Conservation (phyloP, 2,329 filamentous ascomycete genomes). For the Lasiodiplodia sp. region DNA sequence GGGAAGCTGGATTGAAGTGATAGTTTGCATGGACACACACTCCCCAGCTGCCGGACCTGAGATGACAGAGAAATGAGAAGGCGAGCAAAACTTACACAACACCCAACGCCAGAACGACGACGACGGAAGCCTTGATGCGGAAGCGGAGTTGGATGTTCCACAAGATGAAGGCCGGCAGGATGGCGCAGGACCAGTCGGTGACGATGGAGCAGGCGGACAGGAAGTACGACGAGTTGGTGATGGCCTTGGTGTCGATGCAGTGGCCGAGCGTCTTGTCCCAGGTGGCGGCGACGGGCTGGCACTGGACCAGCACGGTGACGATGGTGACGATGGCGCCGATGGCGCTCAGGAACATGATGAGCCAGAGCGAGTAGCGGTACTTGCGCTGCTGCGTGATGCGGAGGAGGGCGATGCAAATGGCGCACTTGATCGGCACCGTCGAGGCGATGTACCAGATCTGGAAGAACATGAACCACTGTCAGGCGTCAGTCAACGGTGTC, state of each 20-base stretch:
- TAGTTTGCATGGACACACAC: too few relatives aligned
- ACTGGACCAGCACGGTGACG: slow-evolving; percentile 26
- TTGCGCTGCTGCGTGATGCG: slow-evolving; percentile 14
- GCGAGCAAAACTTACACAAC: slow-evolving; percentile 45
- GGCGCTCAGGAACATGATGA: slow-evolving; percentile 4
- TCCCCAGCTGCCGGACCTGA: neutral
- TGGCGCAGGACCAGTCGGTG: slow-evolving; percentile 41
- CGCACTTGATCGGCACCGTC: slow-evolving; percentile 21
- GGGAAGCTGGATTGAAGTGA: neutral
- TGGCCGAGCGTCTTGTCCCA: slow-evolving; percentile 28
- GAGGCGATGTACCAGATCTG: slow-evolving; percentile 4
- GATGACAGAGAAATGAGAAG: neutral
- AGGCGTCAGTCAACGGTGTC: neutral
- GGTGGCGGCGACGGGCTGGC: slow-evolving; percentile 30
- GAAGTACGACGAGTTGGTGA: slow-evolving; percentile 45
- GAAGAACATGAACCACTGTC: slow-evolving; percentile 21
- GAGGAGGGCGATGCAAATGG: slow-evolving; percentile 22
- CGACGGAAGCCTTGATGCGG: slow-evolving; percentile 55
- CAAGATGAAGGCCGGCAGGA: slow-evolving; percentile 46
- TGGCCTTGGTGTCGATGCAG: slow-evolving; percentile 21
- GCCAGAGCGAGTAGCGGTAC: slow-evolving; percentile 16
- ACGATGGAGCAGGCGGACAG: slow-evolving; percentile 45
- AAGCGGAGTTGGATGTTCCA: slow-evolving; percentile 54
- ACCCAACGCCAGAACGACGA: slow-evolving; percentile 53
- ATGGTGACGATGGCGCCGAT: slow-evolving; percentile 8